Evolutionary conservation across 2,329 filamentous ascomycete species (phyloP).

Genomic region (Davidsoniella neocaledoniae): DNA sequence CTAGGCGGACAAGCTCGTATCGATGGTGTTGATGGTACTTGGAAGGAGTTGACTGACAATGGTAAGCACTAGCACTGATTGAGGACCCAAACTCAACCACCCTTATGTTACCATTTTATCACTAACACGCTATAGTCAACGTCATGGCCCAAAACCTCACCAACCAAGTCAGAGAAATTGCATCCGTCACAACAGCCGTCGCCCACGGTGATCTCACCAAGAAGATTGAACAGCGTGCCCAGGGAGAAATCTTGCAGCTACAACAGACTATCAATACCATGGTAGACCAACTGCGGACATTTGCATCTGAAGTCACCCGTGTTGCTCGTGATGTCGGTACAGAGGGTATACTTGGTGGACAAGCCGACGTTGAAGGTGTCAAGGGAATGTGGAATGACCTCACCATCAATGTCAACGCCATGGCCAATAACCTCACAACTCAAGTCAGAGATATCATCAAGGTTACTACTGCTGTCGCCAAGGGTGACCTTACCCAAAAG

Average conservation of each 20-base stretch:
- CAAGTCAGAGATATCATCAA: slow-evolving; percentile 91
- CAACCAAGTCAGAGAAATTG: slow-evolving; percentile 72
- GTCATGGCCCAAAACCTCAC: slow-evolving; percentile 73
- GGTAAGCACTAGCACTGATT: slow-evolving; percentile 25
- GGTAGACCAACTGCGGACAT: slow-evolving; percentile 71
- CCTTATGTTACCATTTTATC: too few relatives aligned
- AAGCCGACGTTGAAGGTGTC: slow-evolving; percentile 68
- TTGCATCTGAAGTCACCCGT: slow-evolving; percentile 68
- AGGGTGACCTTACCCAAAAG: slow-evolving; percentile 89
- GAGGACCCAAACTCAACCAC: background rate
- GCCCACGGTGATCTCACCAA: slow-evolving; percentile 70
- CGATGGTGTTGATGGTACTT: slow-evolving; percentile 85
- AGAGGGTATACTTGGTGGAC: slow-evolving; percentile 65
- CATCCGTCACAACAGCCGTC: slow-evolving; percentile 68
- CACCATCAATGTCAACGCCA: slow-evolving; percentile 73
- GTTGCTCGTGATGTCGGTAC: slow-evolving; percentile 74
- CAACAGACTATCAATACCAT: slow-evolving; percentile 82
- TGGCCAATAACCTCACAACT: slow-evolving; percentile 74
- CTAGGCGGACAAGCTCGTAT: slow-evolving; percentile 89
- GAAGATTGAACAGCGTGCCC: slow-evolving; percentile 66
- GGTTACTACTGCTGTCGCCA: slow-evolving; percentile 54
- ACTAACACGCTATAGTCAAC: slow-evolving; percentile 35
- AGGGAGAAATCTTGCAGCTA: slow-evolving; percentile 66
- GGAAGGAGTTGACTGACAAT: slow-evolving; percentile 91
- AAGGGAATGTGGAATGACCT: slow-evolving; percentile 82